phyloP scores from a whole-genome alignment of 2,329 filamentous ascomycete species.

The Paecilomyces variotii region DNA sequence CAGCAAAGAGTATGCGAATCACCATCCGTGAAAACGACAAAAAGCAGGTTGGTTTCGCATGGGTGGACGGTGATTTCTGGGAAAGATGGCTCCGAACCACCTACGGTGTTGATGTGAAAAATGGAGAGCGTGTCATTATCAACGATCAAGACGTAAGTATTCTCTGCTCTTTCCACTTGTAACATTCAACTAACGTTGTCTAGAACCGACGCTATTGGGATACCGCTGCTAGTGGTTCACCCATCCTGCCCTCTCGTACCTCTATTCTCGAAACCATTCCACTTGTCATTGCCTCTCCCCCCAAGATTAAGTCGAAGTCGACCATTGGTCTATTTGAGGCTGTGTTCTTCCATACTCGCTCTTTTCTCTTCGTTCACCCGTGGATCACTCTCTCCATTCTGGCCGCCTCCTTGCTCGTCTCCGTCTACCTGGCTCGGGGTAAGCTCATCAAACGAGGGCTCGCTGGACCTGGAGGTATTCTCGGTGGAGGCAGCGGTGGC shows the following conservation, averaged over 20 bases:
- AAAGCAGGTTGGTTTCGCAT: conserved; percentile 89
- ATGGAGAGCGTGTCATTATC: conserved; percentile 88
- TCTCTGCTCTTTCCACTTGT: background rate
- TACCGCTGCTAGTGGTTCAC: conserved; percentile 75
- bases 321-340: conserved; percentile 40
- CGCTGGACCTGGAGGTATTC: conserved; percentile 23
- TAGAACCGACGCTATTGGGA: conserved; percentile 96
- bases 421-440: conserved; percentile 25
- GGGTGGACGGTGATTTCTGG: conserved; percentile 97
- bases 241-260: conserved; percentile 80
- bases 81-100: conserved; percentile 94
- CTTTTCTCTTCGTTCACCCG: conserved; percentile 36
- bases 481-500: conserved; percentile 30
- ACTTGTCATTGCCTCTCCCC: conserved; percentile 42
- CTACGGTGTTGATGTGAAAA: conserved; percentile 77
- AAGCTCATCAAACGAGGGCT: conserved; percentile 19
- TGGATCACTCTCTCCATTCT: conserved; percentile 35
- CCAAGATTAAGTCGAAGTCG: conserved; percentile 42
- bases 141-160: conserved; percentile 88
- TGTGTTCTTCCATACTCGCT: conserved; percentile 38
- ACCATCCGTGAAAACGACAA: conserved; percentile 80
- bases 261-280: conserved; percentile 76
- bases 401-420: conserved; percentile 25
- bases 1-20: conserved; percentile 85
- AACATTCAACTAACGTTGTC: conserved; percentile 25